Evolutionary conservation across 2,329 filamentous ascomycete species (phyloP), one percentile per base, ranked within the genome.

Genomic region (Monascus ruber): DNA sequence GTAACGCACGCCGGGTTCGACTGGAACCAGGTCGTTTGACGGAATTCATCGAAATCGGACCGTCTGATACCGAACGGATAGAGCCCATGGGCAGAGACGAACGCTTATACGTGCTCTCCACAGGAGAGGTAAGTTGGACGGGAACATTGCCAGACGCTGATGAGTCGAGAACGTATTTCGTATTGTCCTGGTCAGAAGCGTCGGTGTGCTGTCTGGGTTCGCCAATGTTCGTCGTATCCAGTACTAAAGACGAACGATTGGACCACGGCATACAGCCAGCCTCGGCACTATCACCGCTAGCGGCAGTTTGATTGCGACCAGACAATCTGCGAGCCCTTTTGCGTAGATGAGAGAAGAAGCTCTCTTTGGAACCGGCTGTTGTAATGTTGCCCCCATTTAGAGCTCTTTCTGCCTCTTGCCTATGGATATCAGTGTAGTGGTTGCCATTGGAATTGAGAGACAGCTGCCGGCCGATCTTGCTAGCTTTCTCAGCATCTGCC

Each of bases 321-420:
- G 91, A 98, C 44, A 98, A 81, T 49, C 91, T 77, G 50, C 91
- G 78, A 26, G 93, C 91, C 37, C 89, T 81, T 65, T 98, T 98
- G 41, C 91, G 78, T 5, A 98, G 73, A 59, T 98, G 91, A 1
- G 91, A 96, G 66, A 98, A 98, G 70, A 98, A 98, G 62, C 91
- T 86, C 62, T 98, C 91, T 57, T 93, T 93, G 34, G 87, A 84
- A 11, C 76, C 84, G 52, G 75, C 81, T 0, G 81, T 85, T 5
- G 86, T 91, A 10, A 76, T 79, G 24, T 74, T 76, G 52, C 82
- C 80, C 38, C 88, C 91, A 56, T 87, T 95, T 34, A 96, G 72
- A 31, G 87, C 86, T 46, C 85, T 76, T 62, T 96, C 89, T 9
- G 89, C 86, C 62, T 96, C 86, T 64, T 89, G 85, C 40, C 89